Percentiles rank a stretch among this genome's conserved stretches.
Evolutionary conservation across 2,329 filamentous ascomycete genomes (phyloP).

Genomic region (Claviceps capensis): DNA sequence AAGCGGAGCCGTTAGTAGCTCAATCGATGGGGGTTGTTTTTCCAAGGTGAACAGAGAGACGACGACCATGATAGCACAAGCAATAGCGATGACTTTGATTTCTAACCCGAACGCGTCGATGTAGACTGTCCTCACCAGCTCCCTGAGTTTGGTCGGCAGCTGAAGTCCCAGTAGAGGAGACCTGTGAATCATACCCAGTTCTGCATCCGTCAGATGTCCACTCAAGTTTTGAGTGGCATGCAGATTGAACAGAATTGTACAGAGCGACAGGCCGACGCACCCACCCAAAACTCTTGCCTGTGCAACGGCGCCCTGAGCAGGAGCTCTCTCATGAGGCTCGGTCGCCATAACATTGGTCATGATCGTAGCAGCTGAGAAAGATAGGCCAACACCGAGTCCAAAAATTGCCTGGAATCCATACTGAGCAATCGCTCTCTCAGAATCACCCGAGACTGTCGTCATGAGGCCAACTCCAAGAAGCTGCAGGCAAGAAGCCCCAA

Average conservation of each 20-base stretch:
- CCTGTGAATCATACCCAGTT: constrained; percentile 30
- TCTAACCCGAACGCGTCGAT: constrained; percentile 31
- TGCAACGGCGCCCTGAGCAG: constrained; percentile 45
- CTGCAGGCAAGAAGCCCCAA: constrained; percentile 36
- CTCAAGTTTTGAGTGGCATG: constrained; percentile 26
- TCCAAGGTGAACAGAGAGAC: constrained; percentile 32
- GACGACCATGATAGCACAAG: constrained; percentile 29
- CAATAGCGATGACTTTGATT: constrained; percentile 31
- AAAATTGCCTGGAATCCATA: constrained; percentile 44
- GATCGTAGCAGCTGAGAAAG: constrained; percentile 42
- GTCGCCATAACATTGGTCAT: constrained; percentile 40
- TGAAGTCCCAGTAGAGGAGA: constrained; percentile 26
- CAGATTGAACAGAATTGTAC: constrained; percentile 43
- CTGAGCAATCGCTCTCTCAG: constrained; percentile 24
- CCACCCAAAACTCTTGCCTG: constrained; percentile 48
- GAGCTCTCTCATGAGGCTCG: constrained; percentile 34
- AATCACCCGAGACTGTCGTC: constrained; percentile 24
- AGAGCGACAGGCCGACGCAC: constrained; percentile 42
- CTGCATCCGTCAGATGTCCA: constrained; percentile 19
- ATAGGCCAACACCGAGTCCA: constrained; percentile 45
- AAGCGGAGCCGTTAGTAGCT: constrained; percentile 15
- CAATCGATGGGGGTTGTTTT: constrained; percentile 23
- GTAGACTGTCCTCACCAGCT: constrained; percentile 27
- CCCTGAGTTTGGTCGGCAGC: constrained; percentile 19
- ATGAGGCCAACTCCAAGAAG: constrained; percentile 38